These are phyloP conservation scores for Vitis cinerea DNA, from an alignment of 164 flowering plant species.

Conservation along the genomic window DNA sequence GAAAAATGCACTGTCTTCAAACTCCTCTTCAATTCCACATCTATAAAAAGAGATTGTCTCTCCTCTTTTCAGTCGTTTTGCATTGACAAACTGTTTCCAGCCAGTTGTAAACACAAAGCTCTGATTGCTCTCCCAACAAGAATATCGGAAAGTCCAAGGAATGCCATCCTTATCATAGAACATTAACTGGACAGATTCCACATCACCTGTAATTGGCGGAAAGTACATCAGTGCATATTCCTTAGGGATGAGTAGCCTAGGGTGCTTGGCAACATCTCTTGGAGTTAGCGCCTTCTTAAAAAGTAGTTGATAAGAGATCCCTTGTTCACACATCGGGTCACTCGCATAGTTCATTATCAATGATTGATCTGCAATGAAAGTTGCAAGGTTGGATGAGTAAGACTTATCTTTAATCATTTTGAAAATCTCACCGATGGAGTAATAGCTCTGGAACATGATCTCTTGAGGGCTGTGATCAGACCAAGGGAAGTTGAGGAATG, in stretches of 20 bases:
- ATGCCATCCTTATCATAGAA: background rate
- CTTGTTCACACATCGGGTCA: background rate
- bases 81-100: slow-evolving; percentile 16
- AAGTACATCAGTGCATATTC: slow-evolving; percentile 13
- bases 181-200: background rate
- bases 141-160: slow-evolving; percentile 13
- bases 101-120: slow-evolving; percentile 15
- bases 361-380: background rate
- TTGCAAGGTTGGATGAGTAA: background rate
- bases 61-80: background rate
- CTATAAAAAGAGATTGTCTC: slow-evolving; percentile 5
- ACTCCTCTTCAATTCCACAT: background rate
- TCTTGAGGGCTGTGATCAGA: background rate
- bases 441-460: background rate
- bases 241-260: slow-evolving; percentile 17
- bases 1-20: too few relatives aligned
- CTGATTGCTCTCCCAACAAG: slow-evolving; percentile 11
- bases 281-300: slow-evolving; percentile 16
- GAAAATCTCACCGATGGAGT: slow-evolving; percentile 9
- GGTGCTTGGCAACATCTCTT: slow-evolving; percentile 17
- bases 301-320: background rate
- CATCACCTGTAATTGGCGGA: background rate
- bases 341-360: too few relatives aligned
- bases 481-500: slow-evolving; percentile 2
- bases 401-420: slow-evolving; percentile 18